Evolutionary conservation across 129 eudicot species (phyloP).

Genomic region (Arctium lappa): DNA sequence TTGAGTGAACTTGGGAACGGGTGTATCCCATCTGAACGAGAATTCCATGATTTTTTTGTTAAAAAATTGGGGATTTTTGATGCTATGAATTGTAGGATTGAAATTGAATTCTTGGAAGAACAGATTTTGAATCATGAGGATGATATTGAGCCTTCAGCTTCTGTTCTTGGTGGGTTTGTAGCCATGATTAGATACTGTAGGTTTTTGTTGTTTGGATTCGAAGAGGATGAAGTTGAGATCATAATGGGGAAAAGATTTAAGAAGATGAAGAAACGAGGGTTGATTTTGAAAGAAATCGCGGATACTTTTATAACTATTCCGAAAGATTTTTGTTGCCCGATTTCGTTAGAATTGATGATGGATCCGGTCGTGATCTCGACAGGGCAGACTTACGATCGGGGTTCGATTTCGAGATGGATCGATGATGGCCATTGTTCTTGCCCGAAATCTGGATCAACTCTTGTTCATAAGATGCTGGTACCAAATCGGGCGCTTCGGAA

Average conservation of each 20-base stretch:
- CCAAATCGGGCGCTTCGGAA: conserved; percentile 65
- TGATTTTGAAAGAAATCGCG: conserved; percentile 41
- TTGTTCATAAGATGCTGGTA: conserved; percentile 47
- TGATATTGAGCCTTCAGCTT: conserved; percentile 61
- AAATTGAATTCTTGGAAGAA: conserved; percentile 79
- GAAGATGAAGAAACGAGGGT: conserved; percentile 35
- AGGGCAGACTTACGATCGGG: conserved; percentile 81
- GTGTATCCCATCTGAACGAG: conserved; percentile 26
- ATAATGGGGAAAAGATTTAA: conserved; percentile 27
- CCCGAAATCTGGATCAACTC: conserved; percentile 69
- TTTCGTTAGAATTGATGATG: conserved; percentile 72
- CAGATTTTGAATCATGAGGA: conserved; percentile 65
- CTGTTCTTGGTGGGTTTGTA: conserved; percentile 59
- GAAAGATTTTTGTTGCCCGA: conserved; percentile 76
- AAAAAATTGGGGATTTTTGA: conserved; percentile 45
- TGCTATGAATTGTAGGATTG: conserved; percentile 45
- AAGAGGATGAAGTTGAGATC: conserved; percentile 51
- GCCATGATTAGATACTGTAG: conserved; percentile 61
- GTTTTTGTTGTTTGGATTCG: conserved; percentile 67
- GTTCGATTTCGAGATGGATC: conserved; percentile 64
- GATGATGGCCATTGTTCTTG: conserved; percentile 71
- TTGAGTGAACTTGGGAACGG: conserved; percentile 60
- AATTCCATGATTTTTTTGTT: conserved; percentile 45
- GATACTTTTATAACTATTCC: conserved; percentile 58
- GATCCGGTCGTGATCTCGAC: conserved; percentile 72